Evolutionary conservation across 139 green algal species (phyloP).

Genomic region (Yamagishiella unicocca): DNA sequence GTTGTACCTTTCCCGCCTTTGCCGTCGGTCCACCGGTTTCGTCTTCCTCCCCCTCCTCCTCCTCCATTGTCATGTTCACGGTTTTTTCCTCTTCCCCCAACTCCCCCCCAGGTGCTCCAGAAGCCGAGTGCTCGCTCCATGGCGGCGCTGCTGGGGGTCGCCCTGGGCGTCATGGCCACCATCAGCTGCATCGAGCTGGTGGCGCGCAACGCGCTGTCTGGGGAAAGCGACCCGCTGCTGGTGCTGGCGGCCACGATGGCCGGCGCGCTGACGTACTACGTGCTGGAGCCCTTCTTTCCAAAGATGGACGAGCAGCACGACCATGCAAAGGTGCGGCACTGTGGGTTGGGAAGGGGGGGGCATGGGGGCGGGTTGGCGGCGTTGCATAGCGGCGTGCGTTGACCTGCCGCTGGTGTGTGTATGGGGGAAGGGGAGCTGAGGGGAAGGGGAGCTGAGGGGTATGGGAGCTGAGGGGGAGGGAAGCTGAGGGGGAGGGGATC

Average conservation of each 20-base stretch:
- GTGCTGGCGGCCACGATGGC: neutral
- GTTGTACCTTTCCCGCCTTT: no score
- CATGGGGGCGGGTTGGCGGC: no score
- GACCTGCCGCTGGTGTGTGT: no score
- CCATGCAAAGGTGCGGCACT: neutral
- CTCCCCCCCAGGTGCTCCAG: constrained; percentile 53
- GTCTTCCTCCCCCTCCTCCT: no score
- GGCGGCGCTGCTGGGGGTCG: constrained; percentile 81
- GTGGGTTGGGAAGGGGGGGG: neutral
- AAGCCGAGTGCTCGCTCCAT: constrained; percentile 75
- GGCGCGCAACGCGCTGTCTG: constrained; percentile 69
- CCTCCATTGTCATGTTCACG: no score
- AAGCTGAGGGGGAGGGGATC: no score
- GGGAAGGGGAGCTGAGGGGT: no score
- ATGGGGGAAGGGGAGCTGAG: no score
- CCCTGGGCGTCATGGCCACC: constrained; percentile 85
- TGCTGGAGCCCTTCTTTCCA: constrained; percentile 72
- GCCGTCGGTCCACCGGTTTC: no score
- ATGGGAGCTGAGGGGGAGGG: no score
- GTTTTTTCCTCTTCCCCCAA: neutral
- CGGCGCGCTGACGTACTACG: constrained; percentile 64
- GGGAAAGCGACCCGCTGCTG: constrained; percentile 47
- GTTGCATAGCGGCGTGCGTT: no score
- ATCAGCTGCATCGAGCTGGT: constrained; percentile 87
- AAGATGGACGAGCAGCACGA: constrained; percentile 66